Evolutionary conservation across 2,329 filamentous ascomycete genomes (phyloP).

Genomic region (Alternaria viburni): DNA sequence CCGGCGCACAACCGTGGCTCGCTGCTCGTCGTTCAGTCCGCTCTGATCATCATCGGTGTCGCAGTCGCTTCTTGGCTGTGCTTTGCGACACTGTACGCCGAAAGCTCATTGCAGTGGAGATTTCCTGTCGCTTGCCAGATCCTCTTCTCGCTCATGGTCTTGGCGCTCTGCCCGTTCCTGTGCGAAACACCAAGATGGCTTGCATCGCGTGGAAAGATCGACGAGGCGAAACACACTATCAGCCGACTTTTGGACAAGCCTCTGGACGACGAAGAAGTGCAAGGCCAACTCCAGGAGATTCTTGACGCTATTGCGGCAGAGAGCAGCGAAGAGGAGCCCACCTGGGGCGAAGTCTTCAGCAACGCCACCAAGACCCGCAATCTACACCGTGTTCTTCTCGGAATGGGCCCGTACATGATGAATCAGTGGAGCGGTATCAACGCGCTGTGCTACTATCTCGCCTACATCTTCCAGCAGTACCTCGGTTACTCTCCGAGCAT

Average conservation of each 20-base stretch:
- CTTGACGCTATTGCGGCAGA: constrained; percentile 42
- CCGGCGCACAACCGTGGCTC: constrained; percentile 24
- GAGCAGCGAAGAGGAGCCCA: constrained; percentile 37
- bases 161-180: constrained; percentile 53
- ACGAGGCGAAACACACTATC: constrained; percentile 31
- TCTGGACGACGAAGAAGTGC: constrained; percentile 39
- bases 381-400: constrained; percentile 45
- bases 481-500: constrained; percentile 38
- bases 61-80: constrained; percentile 22
- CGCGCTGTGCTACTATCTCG: constrained; percentile 48
- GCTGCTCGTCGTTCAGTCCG: constrained; percentile 19
- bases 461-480: constrained; percentile 47
- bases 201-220: constrained; percentile 30
- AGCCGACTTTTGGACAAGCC: constrained; percentile 41
- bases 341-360: constrained; percentile 46
- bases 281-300: constrained; percentile 46
- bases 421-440: constrained; percentile 48
- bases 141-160: constrained; percentile 62
- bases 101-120: constrained; percentile 27
- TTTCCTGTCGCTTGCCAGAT: constrained; percentile 63
- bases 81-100: constrained; percentile 18
- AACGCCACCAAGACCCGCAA: constrained; percentile 46
- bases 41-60: constrained; percentile 24
- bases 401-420: constrained; percentile 50
- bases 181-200: constrained; percentile 51